Conservation (phyloP, 257 asterid genomes). For the Nicotiana attenuata region DNA sequence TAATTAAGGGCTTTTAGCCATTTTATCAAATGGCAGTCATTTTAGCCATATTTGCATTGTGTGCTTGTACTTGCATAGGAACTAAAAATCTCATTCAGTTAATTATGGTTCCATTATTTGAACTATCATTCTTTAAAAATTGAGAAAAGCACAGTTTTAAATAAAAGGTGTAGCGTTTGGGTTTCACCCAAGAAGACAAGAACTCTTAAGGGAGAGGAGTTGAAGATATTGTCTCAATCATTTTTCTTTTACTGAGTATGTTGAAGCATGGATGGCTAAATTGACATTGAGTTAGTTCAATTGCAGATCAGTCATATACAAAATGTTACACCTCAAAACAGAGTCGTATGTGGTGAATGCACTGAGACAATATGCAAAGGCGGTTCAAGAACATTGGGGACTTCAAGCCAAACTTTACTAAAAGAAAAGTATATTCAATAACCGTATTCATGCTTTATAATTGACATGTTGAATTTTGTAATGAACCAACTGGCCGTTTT, state of each 20-base stretch:
- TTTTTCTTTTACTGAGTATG: not conserved
- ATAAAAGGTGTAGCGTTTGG: not conserved
- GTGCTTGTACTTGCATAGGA: not conserved
- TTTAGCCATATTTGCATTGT: not conserved
- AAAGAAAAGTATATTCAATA: too few relatives aligned
- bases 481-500: too few relatives aligned
- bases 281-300: too few relatives aligned
- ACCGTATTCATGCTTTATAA: too few relatives aligned
- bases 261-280: not conserved
- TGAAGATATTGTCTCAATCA: not conserved
- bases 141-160: not conserved
- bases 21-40: not conserved
- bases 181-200: not conserved
- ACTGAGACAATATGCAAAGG: too few relatives aligned
- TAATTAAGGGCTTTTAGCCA: conserved; percentile 1
- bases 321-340: too few relatives aligned
- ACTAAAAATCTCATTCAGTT: not conserved
- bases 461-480: too few relatives aligned
- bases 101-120: not conserved
- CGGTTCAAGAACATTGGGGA: too few relatives aligned
- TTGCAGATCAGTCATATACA: too few relatives aligned
- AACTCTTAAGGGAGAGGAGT: not conserved
- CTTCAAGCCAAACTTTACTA: too few relatives aligned
- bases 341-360: too few relatives aligned
- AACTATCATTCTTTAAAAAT: not conserved